Base-by-base conservation (phyloP, 495 filamentous ascomycete genomes). In the Lentithecium fluviatile region DNA sequence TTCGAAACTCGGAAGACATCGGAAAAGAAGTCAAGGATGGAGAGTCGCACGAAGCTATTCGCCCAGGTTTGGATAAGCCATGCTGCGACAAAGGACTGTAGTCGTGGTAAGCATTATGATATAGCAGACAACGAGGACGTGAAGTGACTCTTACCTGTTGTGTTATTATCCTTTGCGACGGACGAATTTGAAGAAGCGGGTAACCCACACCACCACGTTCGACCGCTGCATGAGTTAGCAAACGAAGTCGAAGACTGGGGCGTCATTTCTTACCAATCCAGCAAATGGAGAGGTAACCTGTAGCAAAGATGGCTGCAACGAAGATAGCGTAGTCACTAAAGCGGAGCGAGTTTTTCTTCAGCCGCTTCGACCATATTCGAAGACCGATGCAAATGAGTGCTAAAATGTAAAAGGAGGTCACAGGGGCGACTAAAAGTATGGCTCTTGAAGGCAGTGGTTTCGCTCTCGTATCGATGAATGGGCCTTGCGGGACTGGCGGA, bases 1-100 rank as follows among this genome's bases (percentile, higher is more conserved):
- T 26, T 23, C 32, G 21, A 32, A 1, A 52, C 49, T 4, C 21
- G 49, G 32, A 52, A 52, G 25, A 52, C 49, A 11, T 52, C 21
- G 6, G 24, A 11, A 24, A 52, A 34, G 49, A 52, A 52, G 13
- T 52, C 49, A 13, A 52, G 49, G 23, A 52, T 52, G 49, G 49
- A 52, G 49, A 52, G 49, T 29, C 49, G 49, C 20, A 52, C 49
- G 25, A 52, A 52, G 6, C 21, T 32, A 13, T 32, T 52, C 5
- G 20, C 49, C 49, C 49, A 52, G 19, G 32, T 12, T 34, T 52
- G 49, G 21, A 52, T 32, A 19, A 52, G 10, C 49, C 49, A 52
- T 29, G 49, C 49, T 34, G 24, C 21, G 24, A 52, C n/a, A 26
- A 52, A 52, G 24, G 49, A 52, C 49, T 29, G 4, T n/a, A n/a